Evolutionary conservation across 768 basidiomycete species (phyloP).

Genomic region (Lyophyllum decastes): DNA sequence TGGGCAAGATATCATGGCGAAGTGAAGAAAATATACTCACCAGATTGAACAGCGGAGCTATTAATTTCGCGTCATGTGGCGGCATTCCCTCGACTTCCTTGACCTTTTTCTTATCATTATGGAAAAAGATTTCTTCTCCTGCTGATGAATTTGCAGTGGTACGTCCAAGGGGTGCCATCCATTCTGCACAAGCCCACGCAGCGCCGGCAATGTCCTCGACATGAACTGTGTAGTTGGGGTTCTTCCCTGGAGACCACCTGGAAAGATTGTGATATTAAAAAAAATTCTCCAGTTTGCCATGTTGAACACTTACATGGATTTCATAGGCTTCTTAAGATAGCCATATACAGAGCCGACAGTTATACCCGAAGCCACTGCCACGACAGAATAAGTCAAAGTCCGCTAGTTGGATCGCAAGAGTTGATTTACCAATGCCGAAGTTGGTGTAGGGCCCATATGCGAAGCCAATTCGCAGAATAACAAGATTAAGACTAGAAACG

Average conservation of each 20-base stretch:
- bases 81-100: constrained; percentile 64
- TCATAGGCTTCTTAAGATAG: constrained; percentile 82
- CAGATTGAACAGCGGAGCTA: constrained; percentile 83
- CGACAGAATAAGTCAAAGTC: constrained; percentile 14
- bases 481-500: constrained; percentile 67
- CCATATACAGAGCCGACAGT: constrained; percentile 82
- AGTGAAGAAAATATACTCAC: constrained; percentile 36
- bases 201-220: constrained; percentile 78
- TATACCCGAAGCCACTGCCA: constrained; percentile 65
- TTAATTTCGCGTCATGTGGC: constrained; percentile 52
- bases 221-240: constrained; percentile 76
- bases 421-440: constrained; percentile 61
- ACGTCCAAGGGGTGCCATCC: constrained; percentile 70
- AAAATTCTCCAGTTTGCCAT: constrained; percentile 1
- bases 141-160: constrained; percentile 63
- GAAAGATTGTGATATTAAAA: constrained; percentile 3
- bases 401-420: constrained; percentile 1
- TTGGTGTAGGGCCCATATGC: constrained; percentile 83
- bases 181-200: constrained; percentile 73
- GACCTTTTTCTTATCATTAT: constrained; percentile 71
- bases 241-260: constrained; percentile 82
- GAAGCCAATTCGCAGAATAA: constrained; percentile 73
- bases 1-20: not conserved
- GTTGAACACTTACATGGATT: constrained; percentile 60
- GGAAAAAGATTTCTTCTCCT: constrained; percentile 66